A percentile compares a stretch with the other conserved stretches of the same genome.
phyloP scores from a whole-genome alignment of 345 rosid genomes.

The Salix exigua region DNA sequence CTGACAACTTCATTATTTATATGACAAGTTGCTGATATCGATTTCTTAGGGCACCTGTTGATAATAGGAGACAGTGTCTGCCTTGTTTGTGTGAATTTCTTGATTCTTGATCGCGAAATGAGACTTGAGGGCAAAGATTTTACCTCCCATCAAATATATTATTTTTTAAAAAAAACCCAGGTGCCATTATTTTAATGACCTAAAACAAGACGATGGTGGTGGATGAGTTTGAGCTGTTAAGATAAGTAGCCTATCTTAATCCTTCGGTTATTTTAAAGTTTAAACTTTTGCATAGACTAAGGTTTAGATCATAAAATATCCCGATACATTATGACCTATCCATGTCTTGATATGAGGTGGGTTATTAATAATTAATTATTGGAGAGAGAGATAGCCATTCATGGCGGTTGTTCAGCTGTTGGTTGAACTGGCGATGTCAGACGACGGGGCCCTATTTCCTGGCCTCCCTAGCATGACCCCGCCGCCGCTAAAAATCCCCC shows the following conservation, averaged over 20 bases:
- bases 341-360: not conserved
- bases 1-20: not conserved
- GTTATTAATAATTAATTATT: not conserved
- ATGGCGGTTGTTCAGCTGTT: conserved; percentile 15
- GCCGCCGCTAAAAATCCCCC: not conserved
- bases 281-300: no score
- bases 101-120: not conserved
- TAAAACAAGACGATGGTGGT: no score
- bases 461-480: conserved; percentile 3
- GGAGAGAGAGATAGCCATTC: not conserved
- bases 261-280: no score
- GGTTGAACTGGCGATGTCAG: conserved; percentile 12
- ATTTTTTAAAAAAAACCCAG: no score
- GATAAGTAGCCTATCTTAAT: no score
- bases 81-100: not conserved
- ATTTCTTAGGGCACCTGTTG: conserved; percentile 1
- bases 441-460: conserved; percentile 6
- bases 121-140: not conserved
- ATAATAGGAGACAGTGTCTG: not conserved
- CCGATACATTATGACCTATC: not conserved
- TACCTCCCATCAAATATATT: no score
- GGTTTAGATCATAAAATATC: not conserved
- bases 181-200: no score
- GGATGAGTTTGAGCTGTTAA: no score
- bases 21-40: not conserved